Evolutionary conservation across 2,329 filamentous ascomycete species (phyloP), one percentile per base, ranked within the genome.

Genomic region (Ceratocystis destructans): DNA sequence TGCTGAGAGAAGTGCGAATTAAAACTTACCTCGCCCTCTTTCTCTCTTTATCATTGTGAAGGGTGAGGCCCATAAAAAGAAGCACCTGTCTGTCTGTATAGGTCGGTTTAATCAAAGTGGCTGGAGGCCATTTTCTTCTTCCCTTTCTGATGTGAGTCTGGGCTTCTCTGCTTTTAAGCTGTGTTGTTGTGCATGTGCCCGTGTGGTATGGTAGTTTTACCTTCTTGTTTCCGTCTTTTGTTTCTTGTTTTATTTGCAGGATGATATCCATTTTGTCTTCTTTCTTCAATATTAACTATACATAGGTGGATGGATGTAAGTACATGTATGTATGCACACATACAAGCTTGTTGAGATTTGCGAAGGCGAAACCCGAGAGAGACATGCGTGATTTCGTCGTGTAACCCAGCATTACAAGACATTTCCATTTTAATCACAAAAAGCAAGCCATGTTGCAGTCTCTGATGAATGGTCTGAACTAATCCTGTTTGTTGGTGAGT

Each of bases 251-350:
- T 59, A 7, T 25, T 59, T 59, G 17, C 25, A 59, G 53, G 53
- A 59, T 59, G 53, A 59, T 59, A 59, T 59, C 53, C 53, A 59
- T 59, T 59, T 59, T 59, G 53, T 59, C 33, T 59, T 59, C 53
- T 59, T 31, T 17, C n/a, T 59, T 33, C 25, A 33, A 33, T 59
- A 37, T 59, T 37, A 37, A 37, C 33, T 37, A 37, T 37, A 37
- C 48, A 53, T 53, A 53, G 48, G 48, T 53, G 48, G 48, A 53
- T 53, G 48, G 22, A 22, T 22, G 22, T 53, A 53, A 20, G 33
- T 12, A 37, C 33, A 53, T 53, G 25, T 53, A 53, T 53, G 48
- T 22, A 22, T 22, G 22, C 48, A 53, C 48, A 53, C 48, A 53
- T 53, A 53, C 20, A 53, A 53, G 48, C 20, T 53, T 53, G 48